Percentiles rank a stretch among this genome's conserved stretches.
These are phyloP conservation scores for Funneliformis caledonium DNA, from an alignment of 371 early-diverging fungal genomes.

Conservation along the genomic window DNA sequence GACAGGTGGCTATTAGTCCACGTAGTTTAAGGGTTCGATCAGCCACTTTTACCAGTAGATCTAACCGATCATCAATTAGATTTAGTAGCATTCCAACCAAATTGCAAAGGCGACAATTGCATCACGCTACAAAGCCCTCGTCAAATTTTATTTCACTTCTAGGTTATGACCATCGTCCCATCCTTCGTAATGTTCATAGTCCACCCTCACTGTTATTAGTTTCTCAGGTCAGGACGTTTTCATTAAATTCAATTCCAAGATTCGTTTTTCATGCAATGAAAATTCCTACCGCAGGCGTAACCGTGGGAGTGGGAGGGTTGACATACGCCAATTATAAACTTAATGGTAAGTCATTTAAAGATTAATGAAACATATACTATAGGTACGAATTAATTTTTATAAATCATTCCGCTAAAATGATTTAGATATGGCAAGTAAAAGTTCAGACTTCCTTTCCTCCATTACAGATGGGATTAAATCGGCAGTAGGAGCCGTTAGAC, in stretches of 20 bases:
- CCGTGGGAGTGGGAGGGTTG: conserved; percentile 61
- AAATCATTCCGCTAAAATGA: background rate
- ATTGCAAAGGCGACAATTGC: background rate
- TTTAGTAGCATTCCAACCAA: background rate
- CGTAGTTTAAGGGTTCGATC: background rate
- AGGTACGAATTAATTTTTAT: conserved; percentile 44
- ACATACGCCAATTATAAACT: conserved; percentile 63
- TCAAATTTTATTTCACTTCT: background rate
- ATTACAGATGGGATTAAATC: conserved; percentile 45
- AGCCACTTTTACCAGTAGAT: background rate
- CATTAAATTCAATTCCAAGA: conserved; percentile 46
- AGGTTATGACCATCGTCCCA: background rate
- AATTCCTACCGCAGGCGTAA: conserved; percentile 54
- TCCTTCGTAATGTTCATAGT: background rate
- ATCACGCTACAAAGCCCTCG: background rate
- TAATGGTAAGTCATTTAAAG: conserved; percentile 49
- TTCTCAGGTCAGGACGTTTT: background rate
- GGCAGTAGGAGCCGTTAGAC: conserved; percentile 43
- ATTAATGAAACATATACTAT: conserved; percentile 7
- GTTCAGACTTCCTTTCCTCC: conserved; percentile 46
- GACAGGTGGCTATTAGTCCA: background rate
- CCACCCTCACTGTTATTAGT: background rate
- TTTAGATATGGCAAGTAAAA: conserved; percentile 48
- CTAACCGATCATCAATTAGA: background rate
- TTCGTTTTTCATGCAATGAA: conserved; percentile 53